These are phyloP conservation scores for Aegle marmelos DNA, from an alignment of 345 rosid species.

Conservation along the genomic window DNA sequence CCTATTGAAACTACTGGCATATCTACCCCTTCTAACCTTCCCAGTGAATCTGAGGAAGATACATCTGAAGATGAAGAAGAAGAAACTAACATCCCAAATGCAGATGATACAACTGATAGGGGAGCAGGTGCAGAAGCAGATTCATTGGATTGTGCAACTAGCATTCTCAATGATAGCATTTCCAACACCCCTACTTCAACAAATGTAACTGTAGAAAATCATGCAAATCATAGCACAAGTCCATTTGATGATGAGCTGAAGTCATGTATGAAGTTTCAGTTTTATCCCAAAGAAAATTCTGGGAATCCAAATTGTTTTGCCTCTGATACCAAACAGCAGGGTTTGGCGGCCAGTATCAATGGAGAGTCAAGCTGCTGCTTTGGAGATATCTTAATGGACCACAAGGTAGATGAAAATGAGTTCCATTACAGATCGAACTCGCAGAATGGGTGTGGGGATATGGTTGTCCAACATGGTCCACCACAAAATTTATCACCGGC, in stretches of 20 bases:
- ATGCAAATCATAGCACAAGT: slow-evolving; percentile 17
- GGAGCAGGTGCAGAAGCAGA: slow-evolving; percentile 37
- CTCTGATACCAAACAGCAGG: slow-evolving; percentile 23
- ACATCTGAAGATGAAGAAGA: slow-evolving; percentile 40
- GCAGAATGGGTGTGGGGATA: slow-evolving; percentile 34
- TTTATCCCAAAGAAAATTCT: slow-evolving; percentile 23
- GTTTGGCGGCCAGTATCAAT: slow-evolving; percentile 28
- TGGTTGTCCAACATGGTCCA: slow-evolving; percentile 23
- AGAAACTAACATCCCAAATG: slow-evolving; percentile 32
- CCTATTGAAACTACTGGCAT: slow-evolving; percentile 34
- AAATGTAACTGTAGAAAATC: slow-evolving; percentile 20
- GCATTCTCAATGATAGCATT: slow-evolving; percentile 22
- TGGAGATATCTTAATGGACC: slow-evolving; percentile 25
- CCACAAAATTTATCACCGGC: slow-evolving; percentile 36
- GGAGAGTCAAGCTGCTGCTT: slow-evolving; percentile 40
- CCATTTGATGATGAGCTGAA: slow-evolving; percentile 19
- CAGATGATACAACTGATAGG: slow-evolving; percentile 10
- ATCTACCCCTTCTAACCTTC: slow-evolving; percentile 28
- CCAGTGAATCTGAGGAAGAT: slow-evolving; percentile 39
- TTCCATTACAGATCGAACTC: slow-evolving; percentile 25
- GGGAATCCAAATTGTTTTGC: slow-evolving; percentile 27
- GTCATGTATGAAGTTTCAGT: slow-evolving; percentile 20
- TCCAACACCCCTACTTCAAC: slow-evolving; percentile 20
- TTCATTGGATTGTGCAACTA: slow-evolving; percentile 30
- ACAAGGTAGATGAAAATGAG: slow-evolving; percentile 26